Conservation (phyloP, 2,329 filamentous ascomycete genomes). For the Cercospora sojina region DNA sequence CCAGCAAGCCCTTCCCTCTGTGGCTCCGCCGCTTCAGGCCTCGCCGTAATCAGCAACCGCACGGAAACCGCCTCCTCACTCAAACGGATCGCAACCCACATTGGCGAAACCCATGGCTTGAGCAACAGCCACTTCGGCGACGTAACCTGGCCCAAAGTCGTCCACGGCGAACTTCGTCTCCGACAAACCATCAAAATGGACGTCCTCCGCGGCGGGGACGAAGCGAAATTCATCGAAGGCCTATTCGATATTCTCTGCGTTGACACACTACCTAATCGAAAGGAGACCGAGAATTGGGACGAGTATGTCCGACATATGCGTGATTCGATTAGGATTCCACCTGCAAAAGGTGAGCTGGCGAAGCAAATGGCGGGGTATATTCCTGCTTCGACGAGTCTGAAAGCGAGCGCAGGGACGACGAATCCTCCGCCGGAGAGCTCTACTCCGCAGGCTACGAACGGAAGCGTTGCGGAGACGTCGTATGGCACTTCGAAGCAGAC, state of each 20-base stretch:
- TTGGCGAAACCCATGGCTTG: conserved; percentile 56
- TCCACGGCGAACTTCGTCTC: conserved; percentile 56
- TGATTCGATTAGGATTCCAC: conserved; percentile 61
- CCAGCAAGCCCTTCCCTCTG: conserved; percentile 15
- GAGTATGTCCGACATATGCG: conserved; percentile 57
- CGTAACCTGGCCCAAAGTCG: conserved; percentile 61
- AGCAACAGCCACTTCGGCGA: conserved; percentile 63
- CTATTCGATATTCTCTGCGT: conserved; percentile 54
- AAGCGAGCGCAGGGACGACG: conserved; percentile 14
- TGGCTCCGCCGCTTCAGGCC: conserved; percentile 32
- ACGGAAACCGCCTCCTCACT: conserved; percentile 54
- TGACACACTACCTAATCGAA: conserved; percentile 56
- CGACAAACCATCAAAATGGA: conserved; percentile 51
- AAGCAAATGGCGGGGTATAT: conserved; percentile 41
- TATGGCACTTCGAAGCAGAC: conserved; percentile 68
- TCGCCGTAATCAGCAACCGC: conserved; percentile 64
- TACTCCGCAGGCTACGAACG: background rate
- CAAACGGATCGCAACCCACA: conserved; percentile 50
- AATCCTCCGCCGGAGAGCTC: conserved; percentile 17
- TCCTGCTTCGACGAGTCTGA: conserved; percentile 8
- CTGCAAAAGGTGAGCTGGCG: conserved; percentile 51
- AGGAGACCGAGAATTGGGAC: conserved; percentile 52
- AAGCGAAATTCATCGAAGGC: conserved; percentile 53
- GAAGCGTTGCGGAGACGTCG: conserved; percentile 39
- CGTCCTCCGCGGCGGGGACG: conserved; percentile 36